Evolutionary conservation across 1,284 basidiomycete genomes (phyloP).

Genomic region (Anthracocystis walkeri): DNA sequence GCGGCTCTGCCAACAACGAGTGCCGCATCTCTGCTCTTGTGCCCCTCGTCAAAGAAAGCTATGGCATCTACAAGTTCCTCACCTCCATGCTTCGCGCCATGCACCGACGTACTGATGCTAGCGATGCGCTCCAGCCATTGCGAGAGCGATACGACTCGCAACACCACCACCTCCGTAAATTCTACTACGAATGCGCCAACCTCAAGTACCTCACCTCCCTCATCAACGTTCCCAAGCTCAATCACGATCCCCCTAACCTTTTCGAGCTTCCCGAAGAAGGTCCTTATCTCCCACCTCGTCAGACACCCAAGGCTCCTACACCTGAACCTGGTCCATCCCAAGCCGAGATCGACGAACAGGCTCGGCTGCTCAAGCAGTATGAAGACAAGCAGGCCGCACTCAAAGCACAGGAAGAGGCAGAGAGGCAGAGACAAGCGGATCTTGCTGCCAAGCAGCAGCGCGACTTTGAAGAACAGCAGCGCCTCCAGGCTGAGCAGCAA

Average conservation of each 20-base stretch:
- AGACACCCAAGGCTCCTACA: slow-evolving; percentile 55
- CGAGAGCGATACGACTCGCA: slow-evolving; percentile 67
- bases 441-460: slow-evolving; percentile 83
- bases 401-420: slow-evolving; percentile 81
- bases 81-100: slow-evolving; percentile 70
- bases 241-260: slow-evolving; percentile 68
- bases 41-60: slow-evolving; percentile 69
- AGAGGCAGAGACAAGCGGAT: slow-evolving; percentile 82
- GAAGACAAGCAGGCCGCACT: slow-evolving; percentile 92
- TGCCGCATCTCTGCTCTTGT: slow-evolving; percentile 69
- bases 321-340: slow-evolving; percentile 62
- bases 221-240: slow-evolving; percentile 69
- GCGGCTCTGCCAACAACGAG: slow-evolving; percentile 65
- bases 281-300: slow-evolving; percentile 57
- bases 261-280: slow-evolving; percentile 67
- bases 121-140: slow-evolving; percentile 67
- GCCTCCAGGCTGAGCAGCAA: slow-evolving; percentile 87
- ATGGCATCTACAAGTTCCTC: slow-evolving; percentile 70
- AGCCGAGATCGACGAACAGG: slow-evolving; percentile 88
- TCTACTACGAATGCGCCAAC: slow-evolving; percentile 69
- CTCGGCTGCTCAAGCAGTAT: slow-evolving; percentile 93
- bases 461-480: slow-evolving; percentile 91
- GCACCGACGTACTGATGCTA: slow-evolving; percentile 68
- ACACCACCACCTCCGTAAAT: slow-evolving; percentile 66
- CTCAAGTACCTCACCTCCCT: slow-evolving; percentile 68